Evolutionary conservation across 805 yeast genomes (phyloP), one percentile per base, ranked within the genome.

Genomic region (Pichia occidentalis): DNA sequence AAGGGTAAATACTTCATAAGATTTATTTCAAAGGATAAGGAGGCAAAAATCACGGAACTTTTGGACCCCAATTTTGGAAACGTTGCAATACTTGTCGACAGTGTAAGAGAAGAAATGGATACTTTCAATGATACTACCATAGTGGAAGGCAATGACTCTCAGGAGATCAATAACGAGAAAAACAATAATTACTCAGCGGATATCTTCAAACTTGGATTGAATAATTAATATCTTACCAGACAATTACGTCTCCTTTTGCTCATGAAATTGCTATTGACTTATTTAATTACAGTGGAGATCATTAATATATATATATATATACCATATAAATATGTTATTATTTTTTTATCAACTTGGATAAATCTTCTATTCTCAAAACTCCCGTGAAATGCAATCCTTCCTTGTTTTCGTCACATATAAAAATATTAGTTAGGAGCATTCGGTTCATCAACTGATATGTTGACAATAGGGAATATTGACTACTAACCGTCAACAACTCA

Each of bases 361-460:
- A 20, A 30, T 29, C 50, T 36, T 24, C 14, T 36, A 29, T 40
- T 48, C 23, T 40, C 37, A 29, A n/a, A 34, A 30, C 25, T 28
- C 30, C 45, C 31, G 25, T 29, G 34, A 30, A 29, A 18, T 14
- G 24, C 16, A 10, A 13, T 10, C 46, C 26, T 16, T 42, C 34
- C 24, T 49, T 44, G 20, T 44, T 49, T 22, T 33, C 59, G 45
- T 32, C 53, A 42, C 54, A 65, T 33, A 54, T 63, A 40, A 54
- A 55, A 37, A 48, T 53, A 29, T 51, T 43, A 2, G 49, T 47
- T 12, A 65, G 40, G 6, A 68, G 68, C 46, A 70, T 45, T 33
- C 59, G 58, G 40, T 63, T 62, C 36, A 70, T 60, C 39, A 65
- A 52, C 29, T 57, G 58, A 29, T 63, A 62, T 1, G 54, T 63